Evolutionary conservation across 176 grass and related monocot species (phyloP), one percentile per base, ranked within the genome.

Genomic region (Zea mays): DNA sequence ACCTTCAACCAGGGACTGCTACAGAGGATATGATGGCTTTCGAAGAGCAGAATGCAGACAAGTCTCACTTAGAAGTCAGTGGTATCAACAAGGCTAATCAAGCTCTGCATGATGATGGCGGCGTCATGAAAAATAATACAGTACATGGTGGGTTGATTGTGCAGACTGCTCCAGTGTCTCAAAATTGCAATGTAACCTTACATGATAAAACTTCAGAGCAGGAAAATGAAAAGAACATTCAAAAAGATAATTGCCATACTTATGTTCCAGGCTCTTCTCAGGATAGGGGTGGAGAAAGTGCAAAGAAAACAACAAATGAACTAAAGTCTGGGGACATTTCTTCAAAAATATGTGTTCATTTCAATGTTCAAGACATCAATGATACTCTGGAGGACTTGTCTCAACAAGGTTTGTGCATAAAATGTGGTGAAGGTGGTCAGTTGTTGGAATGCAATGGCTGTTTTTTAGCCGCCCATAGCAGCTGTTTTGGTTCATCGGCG

Each of bases 391-490:
- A n/a, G 20, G 21, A 62, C 57, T 74, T 43, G 16, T 71, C 78
- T 1, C 71, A 84, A 76, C 81, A 86, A 79, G 80, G 71, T 79
- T 52, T 80, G 64, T 90, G 88, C 45, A 76, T 90, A 61, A 86
- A 84, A 75, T 90, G 88, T 50, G 58, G 66, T 62, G 67, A 90
- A 83, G 57, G 69, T 49, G 84, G 76, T 2, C 75, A 90, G 58
- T 80, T 90, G 76, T 61, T 84, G 35, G 81, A 75, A 76, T 90
- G 88, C 43, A 72, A 58, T 56, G 77, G 48, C 41, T 90, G 88
- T 56, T 62, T 42, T 10, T 78, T 87, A 74, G 49, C 67, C 0
- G 80, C 75, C 67, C 85, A 87, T 52, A 68, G 68, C 46, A 61
- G 34, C 4, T 87, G 80, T 74, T 87, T 87, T 33, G 68, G 68